Evolutionary conservation across 495 filamentous ascomycete species (phyloP).

Genomic region (Extremus antarcticus): DNA sequence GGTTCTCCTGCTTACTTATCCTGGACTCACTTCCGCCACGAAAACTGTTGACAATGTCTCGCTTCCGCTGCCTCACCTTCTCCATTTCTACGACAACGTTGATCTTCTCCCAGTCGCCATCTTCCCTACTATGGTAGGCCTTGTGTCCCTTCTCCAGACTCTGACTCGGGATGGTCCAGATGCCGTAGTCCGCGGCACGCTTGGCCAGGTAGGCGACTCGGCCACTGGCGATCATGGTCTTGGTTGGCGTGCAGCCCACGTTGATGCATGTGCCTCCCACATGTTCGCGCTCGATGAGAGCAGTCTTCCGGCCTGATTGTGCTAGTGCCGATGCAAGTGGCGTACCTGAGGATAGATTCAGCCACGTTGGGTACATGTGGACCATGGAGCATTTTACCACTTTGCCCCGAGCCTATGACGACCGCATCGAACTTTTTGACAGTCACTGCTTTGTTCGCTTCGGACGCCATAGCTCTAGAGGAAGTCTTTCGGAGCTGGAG

Average conservation of each 20-base stretch:
- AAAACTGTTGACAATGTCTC: conserved; percentile 42
- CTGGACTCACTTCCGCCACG: conserved; percentile 35
- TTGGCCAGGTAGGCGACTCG: conserved; percentile 35
- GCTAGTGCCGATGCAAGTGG: conserved; percentile 38
- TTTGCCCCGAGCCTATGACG: conserved; percentile 42
- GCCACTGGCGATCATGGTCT: conserved; percentile 42
- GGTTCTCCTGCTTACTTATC: conserved; percentile 25
- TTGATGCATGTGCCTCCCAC: conserved; percentile 44
- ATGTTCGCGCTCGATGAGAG: conserved; percentile 36
- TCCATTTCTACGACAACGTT: conserved; percentile 28
- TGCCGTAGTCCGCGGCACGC: conserved; percentile 37
- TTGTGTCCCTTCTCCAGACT: conserved; percentile 5
- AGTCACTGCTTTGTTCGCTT: not conserved
- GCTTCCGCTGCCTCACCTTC: conserved; percentile 40
- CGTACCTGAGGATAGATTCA: no score
- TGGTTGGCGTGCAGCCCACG: conserved; percentile 46
- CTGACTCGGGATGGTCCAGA: conserved; percentile 15
- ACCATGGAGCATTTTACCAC: conserved; percentile 15
- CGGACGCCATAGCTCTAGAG: not conserved
- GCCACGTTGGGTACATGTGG: not conserved
- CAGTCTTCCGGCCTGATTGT: conserved; percentile 31
- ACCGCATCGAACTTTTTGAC: conserved; percentile 26
- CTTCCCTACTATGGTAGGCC: not conserved
- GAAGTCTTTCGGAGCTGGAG: not conserved
- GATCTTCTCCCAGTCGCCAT: conserved; percentile 16